Conservation (phyloP, 257 asterid species). For the Solanum chiquidenum region DNA sequence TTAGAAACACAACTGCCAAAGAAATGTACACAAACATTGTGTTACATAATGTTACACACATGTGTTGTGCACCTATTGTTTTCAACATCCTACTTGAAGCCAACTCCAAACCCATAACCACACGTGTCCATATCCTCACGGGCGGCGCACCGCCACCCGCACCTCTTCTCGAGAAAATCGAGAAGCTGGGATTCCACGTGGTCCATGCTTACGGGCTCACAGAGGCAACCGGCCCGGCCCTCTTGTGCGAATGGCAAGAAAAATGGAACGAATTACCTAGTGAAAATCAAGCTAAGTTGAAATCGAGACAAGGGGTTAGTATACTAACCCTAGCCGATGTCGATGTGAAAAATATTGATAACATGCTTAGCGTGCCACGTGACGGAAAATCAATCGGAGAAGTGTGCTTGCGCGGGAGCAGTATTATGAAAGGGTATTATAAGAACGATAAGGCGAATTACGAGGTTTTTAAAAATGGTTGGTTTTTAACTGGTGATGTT, state of each 20-base stretch:
- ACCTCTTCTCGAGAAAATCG: conserved; percentile 43
- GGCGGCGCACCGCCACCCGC: conserved; percentile 90
- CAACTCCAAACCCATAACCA: conserved; percentile 18
- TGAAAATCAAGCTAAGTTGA: conserved; percentile 30
- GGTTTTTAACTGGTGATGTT: conserved; percentile 78
- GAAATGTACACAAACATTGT: conserved; percentile 55
- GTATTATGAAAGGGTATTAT: conserved; percentile 62
- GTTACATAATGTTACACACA: conserved; percentile 62
- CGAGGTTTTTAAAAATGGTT: conserved; percentile 44
- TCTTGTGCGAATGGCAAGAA: conserved; percentile 77
- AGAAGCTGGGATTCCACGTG: conserved; percentile 59
- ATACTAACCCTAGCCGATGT: conserved; percentile 9
- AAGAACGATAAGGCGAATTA: conserved; percentile 46
- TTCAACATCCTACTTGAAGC: conserved; percentile 60
- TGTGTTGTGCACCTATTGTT: conserved; percentile 86
- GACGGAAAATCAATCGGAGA: background rate
- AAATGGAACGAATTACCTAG: conserved; percentile 42
- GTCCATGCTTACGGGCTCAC: conserved; percentile 86
- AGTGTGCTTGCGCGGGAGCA: background rate
- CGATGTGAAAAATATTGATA: background rate
- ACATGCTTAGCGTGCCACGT: background rate
- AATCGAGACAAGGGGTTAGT: conserved; percentile 74
- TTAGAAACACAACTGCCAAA: conserved; percentile 49
- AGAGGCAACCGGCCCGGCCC: conserved; percentile 86
- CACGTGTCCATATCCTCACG: conserved; percentile 45